Evolutionary conservation across 768 basidiomycete genomes (phyloP).

Genomic region (Hydnum rufescens): DNA sequence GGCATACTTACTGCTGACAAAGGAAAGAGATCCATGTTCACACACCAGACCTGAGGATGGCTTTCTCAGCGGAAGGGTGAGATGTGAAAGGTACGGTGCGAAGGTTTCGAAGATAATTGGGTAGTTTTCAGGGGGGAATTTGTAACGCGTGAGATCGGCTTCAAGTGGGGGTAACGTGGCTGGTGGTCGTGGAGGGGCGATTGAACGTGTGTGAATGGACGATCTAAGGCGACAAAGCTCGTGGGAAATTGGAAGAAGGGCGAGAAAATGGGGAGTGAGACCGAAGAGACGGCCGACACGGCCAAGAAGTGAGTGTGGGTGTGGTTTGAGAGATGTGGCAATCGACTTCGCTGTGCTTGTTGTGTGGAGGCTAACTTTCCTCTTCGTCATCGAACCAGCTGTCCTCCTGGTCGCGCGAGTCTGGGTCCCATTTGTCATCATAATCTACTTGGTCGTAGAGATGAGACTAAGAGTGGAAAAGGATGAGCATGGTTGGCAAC

Average conservation of each 20-base stretch:
- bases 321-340: background rate
- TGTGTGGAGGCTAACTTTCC: slow-evolving; percentile 1
- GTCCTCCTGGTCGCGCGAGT: slow-evolving; percentile 10
- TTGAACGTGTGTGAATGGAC: background rate
- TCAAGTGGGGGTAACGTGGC: too few species aligned
- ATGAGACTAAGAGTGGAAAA: slow-evolving; percentile 5
- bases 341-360: background rate
- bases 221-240: background rate
- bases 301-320: background rate
- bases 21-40: too few species aligned
- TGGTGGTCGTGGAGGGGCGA: too few species aligned
- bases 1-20: too few species aligned
- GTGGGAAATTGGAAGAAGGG: background rate
- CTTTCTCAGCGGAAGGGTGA: too few species aligned
- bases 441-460: slow-evolving; percentile 12
- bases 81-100: too few species aligned
- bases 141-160: too few species aligned
- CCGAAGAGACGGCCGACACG: background rate
- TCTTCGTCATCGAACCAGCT: slow-evolving; percentile 13
- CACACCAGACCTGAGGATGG: too few species aligned
- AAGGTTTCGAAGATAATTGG: too few species aligned
- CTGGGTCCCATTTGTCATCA: slow-evolving; percentile 10
- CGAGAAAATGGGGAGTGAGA: background rate
- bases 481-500: background rate
- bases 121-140: too few species aligned